Conservation (phyloP, 1,139 yeast species). For the Magnusiomyces ingens region DNA sequence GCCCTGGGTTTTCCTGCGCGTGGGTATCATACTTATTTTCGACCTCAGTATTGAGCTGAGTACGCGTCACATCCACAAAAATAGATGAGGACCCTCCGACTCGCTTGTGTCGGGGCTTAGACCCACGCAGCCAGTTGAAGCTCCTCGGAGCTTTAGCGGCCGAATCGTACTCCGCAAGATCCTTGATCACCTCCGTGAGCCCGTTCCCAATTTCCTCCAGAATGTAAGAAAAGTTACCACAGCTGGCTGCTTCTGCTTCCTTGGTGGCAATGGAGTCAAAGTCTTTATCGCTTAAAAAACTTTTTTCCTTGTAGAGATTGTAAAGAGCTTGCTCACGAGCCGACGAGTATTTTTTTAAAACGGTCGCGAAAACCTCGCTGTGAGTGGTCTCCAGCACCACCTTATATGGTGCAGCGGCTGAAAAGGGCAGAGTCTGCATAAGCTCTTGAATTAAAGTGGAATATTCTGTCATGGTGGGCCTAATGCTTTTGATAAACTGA, state of each 20-base stretch:
- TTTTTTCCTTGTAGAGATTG: slow-evolving; percentile 51
- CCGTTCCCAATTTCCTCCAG: slow-evolving; percentile 59
- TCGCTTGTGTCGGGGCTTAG: neutral
- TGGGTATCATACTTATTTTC: neutral
- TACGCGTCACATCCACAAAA: slow-evolving; percentile 4
- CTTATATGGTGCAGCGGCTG: slow-evolving; percentile 31
- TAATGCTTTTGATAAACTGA: slow-evolving; percentile 57
- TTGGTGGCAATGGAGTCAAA: slow-evolving; percentile 50
- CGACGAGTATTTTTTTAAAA: slow-evolving; percentile 47
- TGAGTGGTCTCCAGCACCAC: slow-evolving; percentile 40
- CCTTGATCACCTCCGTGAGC: slow-evolving; percentile 42
- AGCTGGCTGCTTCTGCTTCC: slow-evolving; percentile 74
- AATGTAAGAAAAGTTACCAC: slow-evolving; percentile 71
- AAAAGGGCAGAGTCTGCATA: slow-evolving; percentile 55
- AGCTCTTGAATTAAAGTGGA: slow-evolving; percentile 51
- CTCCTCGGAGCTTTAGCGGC: slow-evolving; percentile 26
- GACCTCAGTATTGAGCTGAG: neutral
- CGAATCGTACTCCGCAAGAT: slow-evolving; percentile 41
- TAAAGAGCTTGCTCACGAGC: slow-evolving; percentile 55
- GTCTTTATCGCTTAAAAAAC: slow-evolving; percentile 36
- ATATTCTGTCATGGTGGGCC: slow-evolving; percentile 68
- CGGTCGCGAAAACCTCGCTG: slow-evolving; percentile 44
- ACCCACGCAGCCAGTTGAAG: slow-evolving; percentile 42
- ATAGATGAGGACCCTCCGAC: neutral
- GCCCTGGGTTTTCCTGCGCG: slow-evolving; percentile 6